These are phyloP conservation scores for Sanghuangporus baumii DNA, from an alignment of 1,284 basidiomycete genomes.

Conservation along the genomic window DNA sequence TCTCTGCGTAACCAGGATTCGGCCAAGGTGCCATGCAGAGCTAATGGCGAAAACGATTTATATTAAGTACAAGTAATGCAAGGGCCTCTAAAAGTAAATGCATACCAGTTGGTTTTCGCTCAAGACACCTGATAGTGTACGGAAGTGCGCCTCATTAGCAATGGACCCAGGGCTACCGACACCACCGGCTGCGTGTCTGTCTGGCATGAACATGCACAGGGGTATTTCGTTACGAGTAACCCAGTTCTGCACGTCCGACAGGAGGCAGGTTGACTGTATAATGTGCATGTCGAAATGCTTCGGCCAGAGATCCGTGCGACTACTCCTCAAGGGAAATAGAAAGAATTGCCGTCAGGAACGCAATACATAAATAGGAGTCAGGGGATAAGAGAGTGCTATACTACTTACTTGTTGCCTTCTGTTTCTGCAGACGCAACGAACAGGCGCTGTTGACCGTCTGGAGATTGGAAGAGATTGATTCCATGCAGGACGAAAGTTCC, in stretches of 20 bases:
- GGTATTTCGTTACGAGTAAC: constrained; percentile 40
- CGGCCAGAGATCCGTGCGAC: constrained; percentile 43
- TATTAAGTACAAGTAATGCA: neutral
- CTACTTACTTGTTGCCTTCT: constrained; percentile 53
- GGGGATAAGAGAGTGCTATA: neutral
- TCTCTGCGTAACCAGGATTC: constrained; percentile 29
- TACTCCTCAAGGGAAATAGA: constrained; percentile 23
- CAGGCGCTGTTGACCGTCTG: constrained; percentile 43
- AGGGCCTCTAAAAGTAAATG: constrained; percentile 1
- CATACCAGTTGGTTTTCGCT: constrained; percentile 49
- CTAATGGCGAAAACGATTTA: constrained; percentile 26
- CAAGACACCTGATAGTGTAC: constrained; percentile 45
- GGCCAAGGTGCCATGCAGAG: constrained; percentile 51
- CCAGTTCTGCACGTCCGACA: constrained; percentile 47
- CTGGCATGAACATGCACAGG: constrained; percentile 58
- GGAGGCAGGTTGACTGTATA: constrained; percentile 35
- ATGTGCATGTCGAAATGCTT: constrained; percentile 41
- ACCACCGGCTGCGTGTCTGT: constrained; percentile 45
- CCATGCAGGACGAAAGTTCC: constrained; percentile 45
- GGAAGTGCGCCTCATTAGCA: constrained; percentile 46
- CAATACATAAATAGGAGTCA: neutral
- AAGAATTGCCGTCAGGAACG: neutral
- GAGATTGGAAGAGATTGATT: constrained; percentile 34
- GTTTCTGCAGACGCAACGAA: constrained; percentile 58
- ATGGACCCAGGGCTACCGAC: neutral